These are phyloP conservation scores for Gossypium thurberi DNA, from an alignment of 345 rosid genomes.

Conservation along the genomic window DNA sequence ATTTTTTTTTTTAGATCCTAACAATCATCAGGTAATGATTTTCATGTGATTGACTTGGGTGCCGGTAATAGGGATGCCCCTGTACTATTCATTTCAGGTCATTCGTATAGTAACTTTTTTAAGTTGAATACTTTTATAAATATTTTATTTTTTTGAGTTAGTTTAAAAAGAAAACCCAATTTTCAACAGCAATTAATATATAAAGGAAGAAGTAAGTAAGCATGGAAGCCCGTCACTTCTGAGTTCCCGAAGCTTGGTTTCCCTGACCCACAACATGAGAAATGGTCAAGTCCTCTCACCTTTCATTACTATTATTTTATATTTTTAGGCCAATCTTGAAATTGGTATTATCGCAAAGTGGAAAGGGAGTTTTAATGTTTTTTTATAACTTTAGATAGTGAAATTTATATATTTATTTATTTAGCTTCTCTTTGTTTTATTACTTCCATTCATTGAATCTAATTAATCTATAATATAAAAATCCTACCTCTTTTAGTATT, in stretches of 20 bases:
- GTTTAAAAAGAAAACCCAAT: too few species aligned
- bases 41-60: too few species aligned
- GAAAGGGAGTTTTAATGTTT: not conserved
- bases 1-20: too few species aligned
- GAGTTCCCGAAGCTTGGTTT: not conserved
- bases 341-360: not conserved
- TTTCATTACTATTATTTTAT: not conserved
- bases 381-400: not conserved
- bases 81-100: too few species aligned
- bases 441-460: not conserved
- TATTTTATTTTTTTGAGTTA: too few species aligned
- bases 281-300: not conserved
- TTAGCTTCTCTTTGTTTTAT: not conserved
- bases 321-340: not conserved
- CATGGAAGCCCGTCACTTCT: not conserved
- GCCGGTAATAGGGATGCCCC: fast-evolving
- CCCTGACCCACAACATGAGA: not conserved
- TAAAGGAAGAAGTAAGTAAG: not conserved
- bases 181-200: too few species aligned
- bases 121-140: too few species aligned
- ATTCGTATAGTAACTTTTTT: too few species aligned
- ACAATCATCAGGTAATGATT: too few species aligned
- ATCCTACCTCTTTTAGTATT: too few species aligned
- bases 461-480: too few species aligned
- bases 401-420: not conserved